Percentiles rank a stretch among this genome's conserved stretches.
Conservation (phyloP, 345 rosid genomes). For the Salix arbutifolia region DNA sequence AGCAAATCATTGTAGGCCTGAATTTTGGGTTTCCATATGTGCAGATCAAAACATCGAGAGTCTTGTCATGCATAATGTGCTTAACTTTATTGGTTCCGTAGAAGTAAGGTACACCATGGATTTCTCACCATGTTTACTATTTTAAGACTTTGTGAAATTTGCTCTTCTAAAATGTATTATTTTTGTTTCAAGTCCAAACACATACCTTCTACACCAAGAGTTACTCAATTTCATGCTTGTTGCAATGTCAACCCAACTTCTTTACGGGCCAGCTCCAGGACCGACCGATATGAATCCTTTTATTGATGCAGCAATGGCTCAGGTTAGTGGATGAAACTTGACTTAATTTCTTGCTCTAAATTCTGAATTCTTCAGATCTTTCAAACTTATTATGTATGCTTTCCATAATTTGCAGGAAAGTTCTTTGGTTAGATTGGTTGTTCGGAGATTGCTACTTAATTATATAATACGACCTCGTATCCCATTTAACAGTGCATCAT, state of each 20-base stretch:
- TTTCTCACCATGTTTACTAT: neutral
- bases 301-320: constrained; percentile 81
- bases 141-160: constrained; percentile 1
- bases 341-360: neutral
- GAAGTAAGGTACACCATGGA: constrained; percentile 65
- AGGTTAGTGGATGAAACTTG: constrained; percentile 42
- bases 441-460: constrained; percentile 61
- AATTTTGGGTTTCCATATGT: constrained; percentile 24
- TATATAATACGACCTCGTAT: constrained; percentile 54
- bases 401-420: constrained; percentile 50
- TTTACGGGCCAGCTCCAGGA: constrained; percentile 67
- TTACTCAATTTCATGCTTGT: constrained; percentile 79
- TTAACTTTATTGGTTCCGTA: constrained; percentile 62
- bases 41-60: constrained; percentile 75
- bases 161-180: constrained; percentile 30
- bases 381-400: neutral
- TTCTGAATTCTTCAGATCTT: constrained; percentile 1
- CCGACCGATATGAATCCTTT: constrained; percentile 75
- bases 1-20: neutral
- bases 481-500: constrained; percentile 41
- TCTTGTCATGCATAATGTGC: constrained; percentile 71
- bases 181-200: constrained; percentile 58
- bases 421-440: constrained; percentile 59
- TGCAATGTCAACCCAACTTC: constrained; percentile 93
- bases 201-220: constrained; percentile 83